These are phyloP conservation scores for Penicillium turbatum DNA, from an alignment of 495 filamentous ascomycete genomes.

Conservation along the genomic window DNA sequence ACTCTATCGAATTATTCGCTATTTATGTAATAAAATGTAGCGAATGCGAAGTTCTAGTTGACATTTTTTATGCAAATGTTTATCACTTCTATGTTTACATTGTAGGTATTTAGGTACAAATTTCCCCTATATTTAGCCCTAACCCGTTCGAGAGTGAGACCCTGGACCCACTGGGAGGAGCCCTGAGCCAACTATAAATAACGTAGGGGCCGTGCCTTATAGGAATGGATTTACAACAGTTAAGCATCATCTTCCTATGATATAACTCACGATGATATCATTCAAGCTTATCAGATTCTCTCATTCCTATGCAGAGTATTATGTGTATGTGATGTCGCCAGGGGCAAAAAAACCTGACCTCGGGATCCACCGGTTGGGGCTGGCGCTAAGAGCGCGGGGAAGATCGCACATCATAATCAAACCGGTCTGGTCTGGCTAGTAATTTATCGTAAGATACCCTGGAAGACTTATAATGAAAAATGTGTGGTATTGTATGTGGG, in stretches of 20 bases:
- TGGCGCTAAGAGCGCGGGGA: conserved; percentile 26
- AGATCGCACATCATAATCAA: conserved; percentile 30
- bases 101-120: background rate
- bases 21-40: no score
- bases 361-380: conserved; percentile 10
- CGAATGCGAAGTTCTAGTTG: no score
- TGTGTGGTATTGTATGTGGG: conserved; percentile 14
- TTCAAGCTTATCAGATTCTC: no score
- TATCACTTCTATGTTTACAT: no score
- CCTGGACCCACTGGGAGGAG: conserved; percentile 8
- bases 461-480: background rate
- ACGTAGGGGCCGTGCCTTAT: background rate
- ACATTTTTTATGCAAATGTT: no score
- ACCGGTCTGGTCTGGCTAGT: conserved; percentile 17
- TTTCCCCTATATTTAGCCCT: background rate
- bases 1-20: no score
- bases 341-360: conserved; percentile 13
- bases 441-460: background rate
- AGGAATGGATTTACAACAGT: background rate
- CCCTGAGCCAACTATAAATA: background rate
- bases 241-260: no score
- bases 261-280: background rate
- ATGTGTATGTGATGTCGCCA: conserved; percentile 15
- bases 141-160: conserved; percentile 7
- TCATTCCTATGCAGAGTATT: background rate